These are phyloP conservation scores for Stephania japonica DNA, from an alignment of 164 flowering plant species.

Conservation along the genomic window DNA sequence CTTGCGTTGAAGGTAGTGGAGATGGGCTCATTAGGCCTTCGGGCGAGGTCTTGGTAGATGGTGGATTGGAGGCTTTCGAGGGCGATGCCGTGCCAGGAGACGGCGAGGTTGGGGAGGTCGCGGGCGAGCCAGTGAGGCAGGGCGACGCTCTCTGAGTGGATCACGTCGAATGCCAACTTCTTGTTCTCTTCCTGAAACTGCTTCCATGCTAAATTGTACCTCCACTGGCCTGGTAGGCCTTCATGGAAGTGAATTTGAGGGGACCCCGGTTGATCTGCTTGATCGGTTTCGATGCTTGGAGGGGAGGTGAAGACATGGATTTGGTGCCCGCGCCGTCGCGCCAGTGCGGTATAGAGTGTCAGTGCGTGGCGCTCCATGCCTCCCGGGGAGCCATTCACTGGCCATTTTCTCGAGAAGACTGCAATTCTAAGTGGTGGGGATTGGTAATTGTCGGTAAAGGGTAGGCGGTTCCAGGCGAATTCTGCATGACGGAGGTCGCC, in stretches of 20 bases:
- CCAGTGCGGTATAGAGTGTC: slow-evolving; percentile 56
- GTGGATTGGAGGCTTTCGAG: slow-evolving; percentile 66
- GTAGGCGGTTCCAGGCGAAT: slow-evolving; percentile 78
- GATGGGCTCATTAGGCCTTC: slow-evolving; percentile 43
- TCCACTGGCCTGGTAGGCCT: slow-evolving; percentile 58
- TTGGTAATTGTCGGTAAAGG: slow-evolving; percentile 15
- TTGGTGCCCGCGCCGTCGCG: slow-evolving; percentile 51
- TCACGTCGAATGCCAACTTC: slow-evolving; percentile 55
- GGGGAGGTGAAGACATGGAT: slow-evolving; percentile 71
- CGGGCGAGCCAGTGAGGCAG: slow-evolving; percentile 71
- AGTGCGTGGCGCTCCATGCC: slow-evolving; percentile 96
- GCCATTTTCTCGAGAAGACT: slow-evolving; percentile 92
- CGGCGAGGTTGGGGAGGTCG: slow-evolving; percentile 56
- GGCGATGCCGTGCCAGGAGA: slow-evolving; percentile 89
- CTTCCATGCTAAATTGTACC: slow-evolving; percentile 68
- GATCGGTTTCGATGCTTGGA: not conserved
- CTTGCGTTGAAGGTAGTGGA: slow-evolving; percentile 40
- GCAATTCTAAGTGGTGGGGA: slow-evolving; percentile 62
- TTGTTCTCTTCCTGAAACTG: slow-evolving; percentile 43
- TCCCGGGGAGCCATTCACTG: slow-evolving; percentile 52
- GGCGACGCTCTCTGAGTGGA: slow-evolving; percentile 90
- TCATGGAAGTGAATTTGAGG: slow-evolving; percentile 56
- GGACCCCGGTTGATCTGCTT: not conserved
- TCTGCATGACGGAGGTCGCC: slow-evolving; percentile 66
- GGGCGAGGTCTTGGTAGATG: slow-evolving; percentile 64